Conservation (phyloP, 306 rosid genomes). For the Mucuna pruriens region DNA sequence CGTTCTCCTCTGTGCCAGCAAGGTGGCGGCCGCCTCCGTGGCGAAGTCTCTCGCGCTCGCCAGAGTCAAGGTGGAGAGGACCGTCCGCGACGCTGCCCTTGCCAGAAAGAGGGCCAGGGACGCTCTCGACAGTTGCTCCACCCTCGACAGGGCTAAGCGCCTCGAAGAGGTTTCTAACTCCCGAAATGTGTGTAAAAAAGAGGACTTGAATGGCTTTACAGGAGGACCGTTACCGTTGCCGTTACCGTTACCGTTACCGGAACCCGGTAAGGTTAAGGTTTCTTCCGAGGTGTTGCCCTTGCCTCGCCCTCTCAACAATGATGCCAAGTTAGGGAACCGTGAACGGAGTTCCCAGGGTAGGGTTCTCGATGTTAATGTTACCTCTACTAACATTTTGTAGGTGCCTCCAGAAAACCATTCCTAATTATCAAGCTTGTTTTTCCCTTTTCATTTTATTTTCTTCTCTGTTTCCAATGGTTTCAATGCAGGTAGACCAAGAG, state of each 20-base stretch:
- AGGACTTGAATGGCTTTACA: not conserved
- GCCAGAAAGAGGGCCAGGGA: constrained; percentile 74
- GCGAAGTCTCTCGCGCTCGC: constrained; percentile 46
- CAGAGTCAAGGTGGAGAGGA: constrained; percentile 54
- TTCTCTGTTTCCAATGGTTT: not conserved
- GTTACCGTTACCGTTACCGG: too few relatives aligned
- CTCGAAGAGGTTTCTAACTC: constrained; percentile 46
- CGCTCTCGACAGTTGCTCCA: constrained; percentile 49
- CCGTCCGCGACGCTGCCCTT: constrained; percentile 54
- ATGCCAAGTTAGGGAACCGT: constrained; percentile 30
- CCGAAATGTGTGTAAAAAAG: constrained; percentile 20
- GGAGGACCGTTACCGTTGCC: too few relatives aligned
- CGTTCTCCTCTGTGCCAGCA: constrained; percentile 70
- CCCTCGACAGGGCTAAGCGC: constrained; percentile 37
- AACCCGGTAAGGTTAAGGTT: not conserved
- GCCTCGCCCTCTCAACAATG: constrained; percentile 18
- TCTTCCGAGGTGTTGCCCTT: not conserved
- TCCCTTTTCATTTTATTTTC: not conserved
- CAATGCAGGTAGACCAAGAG: constrained; percentile 35
- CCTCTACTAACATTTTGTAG: constrained; percentile 1
- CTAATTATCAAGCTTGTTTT: constrained; percentile 34
- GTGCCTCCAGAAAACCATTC: constrained; percentile 15
- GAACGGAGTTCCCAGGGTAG: constrained; percentile 38
- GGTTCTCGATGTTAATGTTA: constrained; percentile 24
- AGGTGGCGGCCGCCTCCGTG: constrained; percentile 54